Percentiles rank a stretch among this genome's conserved stretches.
These are phyloP conservation scores for Nitzschia palea DNA, from an alignment of 108 stramenopile genomes.

Conservation along the genomic window DNA sequence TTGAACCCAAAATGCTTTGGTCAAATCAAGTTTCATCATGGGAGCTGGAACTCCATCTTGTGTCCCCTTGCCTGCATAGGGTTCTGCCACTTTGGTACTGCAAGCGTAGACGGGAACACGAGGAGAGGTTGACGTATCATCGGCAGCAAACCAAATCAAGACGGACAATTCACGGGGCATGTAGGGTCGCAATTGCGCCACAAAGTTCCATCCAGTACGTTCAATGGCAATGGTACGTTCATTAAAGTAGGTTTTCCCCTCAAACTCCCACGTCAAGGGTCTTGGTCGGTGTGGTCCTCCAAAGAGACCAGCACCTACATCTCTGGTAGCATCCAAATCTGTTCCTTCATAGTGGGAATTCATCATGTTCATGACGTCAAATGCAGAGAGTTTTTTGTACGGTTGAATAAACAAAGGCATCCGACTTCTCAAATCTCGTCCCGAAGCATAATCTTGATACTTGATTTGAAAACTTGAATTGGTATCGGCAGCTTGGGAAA, in stretches of 20 bases:
- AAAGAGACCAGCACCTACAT: conserved; percentile 59
- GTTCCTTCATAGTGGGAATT: conserved; percentile 70
- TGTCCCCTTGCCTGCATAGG: conserved; percentile 55
- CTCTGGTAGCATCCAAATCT: conserved; percentile 43
- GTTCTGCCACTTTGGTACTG: conserved; percentile 34
- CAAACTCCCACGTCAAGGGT: conserved; percentile 51
- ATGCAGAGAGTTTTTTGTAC: conserved; percentile 37
- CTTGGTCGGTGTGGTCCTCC: conserved; percentile 54
- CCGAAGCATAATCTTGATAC: conserved; percentile 60
- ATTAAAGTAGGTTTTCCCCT: conserved; percentile 53
- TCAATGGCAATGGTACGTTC: conserved; percentile 64
- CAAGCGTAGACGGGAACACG: conserved; percentile 59
- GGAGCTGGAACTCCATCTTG: conserved; percentile 55
- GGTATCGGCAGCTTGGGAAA: conserved; percentile 38
- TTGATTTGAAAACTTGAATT: conserved; percentile 32
- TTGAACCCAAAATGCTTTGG: conserved; percentile 74
- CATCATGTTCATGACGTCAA: conserved; percentile 60
- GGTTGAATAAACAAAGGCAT: conserved; percentile 76
- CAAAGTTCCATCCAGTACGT: conserved; percentile 69
- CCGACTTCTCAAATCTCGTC: conserved; percentile 47
- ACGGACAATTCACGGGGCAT: conserved; percentile 55
- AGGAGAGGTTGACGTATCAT: conserved; percentile 52
- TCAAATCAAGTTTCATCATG: conserved; percentile 54
- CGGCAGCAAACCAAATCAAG: conserved; percentile 59
- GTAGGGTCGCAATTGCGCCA: conserved; percentile 55